These are phyloP conservation scores for Colletotrichum lentis DNA, from an alignment of 2,329 filamentous ascomycete genomes.

Conservation along the genomic window DNA sequence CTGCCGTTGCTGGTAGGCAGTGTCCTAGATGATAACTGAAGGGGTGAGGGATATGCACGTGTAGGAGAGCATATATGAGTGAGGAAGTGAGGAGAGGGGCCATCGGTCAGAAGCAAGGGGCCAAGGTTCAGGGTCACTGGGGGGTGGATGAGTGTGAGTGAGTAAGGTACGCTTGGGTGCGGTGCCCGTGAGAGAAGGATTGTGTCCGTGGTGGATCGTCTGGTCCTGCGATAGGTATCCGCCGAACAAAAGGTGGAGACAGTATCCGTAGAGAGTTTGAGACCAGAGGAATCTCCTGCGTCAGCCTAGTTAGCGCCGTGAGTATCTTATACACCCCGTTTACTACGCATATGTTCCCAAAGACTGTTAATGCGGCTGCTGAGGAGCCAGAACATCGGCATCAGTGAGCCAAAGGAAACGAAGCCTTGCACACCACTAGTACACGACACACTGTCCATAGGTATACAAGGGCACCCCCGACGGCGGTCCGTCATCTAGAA, in stretches of 20 bases:
- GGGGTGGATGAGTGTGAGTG: no score
- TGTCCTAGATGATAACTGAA: neutral
- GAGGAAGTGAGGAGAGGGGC: conserved; percentile 10
- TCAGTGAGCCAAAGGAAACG: neutral
- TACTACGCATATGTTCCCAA: neutral
- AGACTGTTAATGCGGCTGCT: neutral
- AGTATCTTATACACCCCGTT: neutral
- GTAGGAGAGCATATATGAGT: conserved; percentile 2
- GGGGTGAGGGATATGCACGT: conserved; percentile 4
- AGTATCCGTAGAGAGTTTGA: conserved; percentile 18
- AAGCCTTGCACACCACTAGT: neutral
- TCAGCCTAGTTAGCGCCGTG: conserved; percentile 15
- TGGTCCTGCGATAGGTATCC: conserved; percentile 24
- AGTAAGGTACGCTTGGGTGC: neutral
- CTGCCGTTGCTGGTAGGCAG: neutral
- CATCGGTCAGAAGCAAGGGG: neutral
- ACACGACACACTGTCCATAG: no score
- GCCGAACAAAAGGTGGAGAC: conserved; percentile 25
- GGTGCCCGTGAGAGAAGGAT: conserved; percentile 22
- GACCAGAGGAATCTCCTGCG: conserved; percentile 12
- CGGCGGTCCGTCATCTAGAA: neutral
- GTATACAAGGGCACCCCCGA: neutral
- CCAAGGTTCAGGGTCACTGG: conserved; percentile 5
- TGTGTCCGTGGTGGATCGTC: conserved; percentile 37
- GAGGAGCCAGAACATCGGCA: neutral